Percentiles rank a stretch among this genome's conserved stretches.
Conservation (phyloP, 768 basidiomycete genomes). For the Clathrus columnatus region DNA sequence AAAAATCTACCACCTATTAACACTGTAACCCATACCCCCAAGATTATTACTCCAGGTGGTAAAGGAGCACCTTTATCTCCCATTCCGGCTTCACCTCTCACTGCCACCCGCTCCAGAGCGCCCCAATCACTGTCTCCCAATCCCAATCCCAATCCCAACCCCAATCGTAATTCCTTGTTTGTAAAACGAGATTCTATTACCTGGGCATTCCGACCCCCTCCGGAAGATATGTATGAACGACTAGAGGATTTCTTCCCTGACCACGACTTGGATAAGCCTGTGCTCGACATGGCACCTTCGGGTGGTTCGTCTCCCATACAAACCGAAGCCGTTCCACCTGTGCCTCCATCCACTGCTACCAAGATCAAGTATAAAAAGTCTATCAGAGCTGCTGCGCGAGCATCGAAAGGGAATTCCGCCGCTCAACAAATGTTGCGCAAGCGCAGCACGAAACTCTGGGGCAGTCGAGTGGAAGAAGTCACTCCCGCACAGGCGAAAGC, state of each 20-base stretch:
- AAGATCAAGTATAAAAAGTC: conserved; percentile 72
- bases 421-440: conserved; percentile 54
- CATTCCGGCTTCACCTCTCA: conserved; percentile 18
- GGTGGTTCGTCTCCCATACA: conserved; percentile 73
- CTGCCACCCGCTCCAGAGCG: conserved; percentile 12
- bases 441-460: conserved; percentile 94
- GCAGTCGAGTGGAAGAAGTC: conserved; percentile 86
- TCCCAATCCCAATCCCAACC: conserved; percentile 15
- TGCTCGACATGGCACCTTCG: conserved; percentile 71
- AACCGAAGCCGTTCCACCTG: conserved; percentile 37
- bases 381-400: conserved; percentile 85
- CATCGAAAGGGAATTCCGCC: conserved; percentile 51
- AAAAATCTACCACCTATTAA: conserved; percentile 25
- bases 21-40: conserved; percentile 21
- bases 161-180: conserved; percentile 47
- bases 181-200: conserved; percentile 54
- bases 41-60: conserved; percentile 15
- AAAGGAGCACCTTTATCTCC: conserved; percentile 21
- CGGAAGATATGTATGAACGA: conserved; percentile 89
- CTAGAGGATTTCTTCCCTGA: conserved; percentile 94
- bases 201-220: conserved; percentile 85
- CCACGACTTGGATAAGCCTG: conserved; percentile 91
- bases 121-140: conserved; percentile 15
- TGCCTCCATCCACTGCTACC: conserved; percentile 29
- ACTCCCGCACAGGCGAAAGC: conserved; percentile 60